These are phyloP conservation scores for Phellopilus nigrolimitatus DNA, from an alignment of 1,284 basidiomycete genomes.

Conservation along the genomic window DNA sequence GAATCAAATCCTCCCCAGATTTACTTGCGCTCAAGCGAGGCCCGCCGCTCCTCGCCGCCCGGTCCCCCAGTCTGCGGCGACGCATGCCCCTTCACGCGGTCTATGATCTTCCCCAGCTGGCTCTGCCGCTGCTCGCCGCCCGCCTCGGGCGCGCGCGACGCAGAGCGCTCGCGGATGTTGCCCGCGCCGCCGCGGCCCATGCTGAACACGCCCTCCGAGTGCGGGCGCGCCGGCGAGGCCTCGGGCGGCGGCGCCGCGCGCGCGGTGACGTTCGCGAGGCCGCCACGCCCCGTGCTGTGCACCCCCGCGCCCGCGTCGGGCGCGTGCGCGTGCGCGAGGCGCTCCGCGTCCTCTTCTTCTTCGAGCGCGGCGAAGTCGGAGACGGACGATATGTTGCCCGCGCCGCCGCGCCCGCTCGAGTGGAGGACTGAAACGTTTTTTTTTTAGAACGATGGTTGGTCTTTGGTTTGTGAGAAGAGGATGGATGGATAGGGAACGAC, in stretches of 20 bases:
- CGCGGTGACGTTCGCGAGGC: conserved; percentile 54
- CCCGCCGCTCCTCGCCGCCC: too few relatives aligned
- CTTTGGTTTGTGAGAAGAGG: too few relatives aligned
- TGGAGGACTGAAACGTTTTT: background rate
- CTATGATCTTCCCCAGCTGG: conserved; percentile 12
- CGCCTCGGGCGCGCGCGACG: conserved; percentile 33
- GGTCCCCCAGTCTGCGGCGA: too few relatives aligned
- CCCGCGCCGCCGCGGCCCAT: conserved; percentile 72
- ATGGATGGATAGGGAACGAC: background rate
- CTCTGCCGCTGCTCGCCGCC: background rate
- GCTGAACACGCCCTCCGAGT: conserved; percentile 32
- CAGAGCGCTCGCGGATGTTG: conserved; percentile 54
- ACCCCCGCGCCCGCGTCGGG: conserved; percentile 19
- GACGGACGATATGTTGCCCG: conserved; percentile 30
- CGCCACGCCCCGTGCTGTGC: conserved; percentile 69
- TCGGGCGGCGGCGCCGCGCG: conserved; percentile 38
- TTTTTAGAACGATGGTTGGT: background rate
- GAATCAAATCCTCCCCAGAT: too few relatives aligned
- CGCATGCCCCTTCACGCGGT: conserved; percentile 9
- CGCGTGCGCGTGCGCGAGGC: conserved; percentile 25
- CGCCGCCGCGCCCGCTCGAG: conserved; percentile 26
- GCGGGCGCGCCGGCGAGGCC: conserved; percentile 20
- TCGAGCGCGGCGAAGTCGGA: conserved; percentile 25
- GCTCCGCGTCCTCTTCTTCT: conserved; percentile 36
- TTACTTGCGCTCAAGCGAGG: too few relatives aligned